Evolutionary conservation across 768 basidiomycete genomes (phyloP).

Genomic region (Coprinellus micaceus): DNA sequence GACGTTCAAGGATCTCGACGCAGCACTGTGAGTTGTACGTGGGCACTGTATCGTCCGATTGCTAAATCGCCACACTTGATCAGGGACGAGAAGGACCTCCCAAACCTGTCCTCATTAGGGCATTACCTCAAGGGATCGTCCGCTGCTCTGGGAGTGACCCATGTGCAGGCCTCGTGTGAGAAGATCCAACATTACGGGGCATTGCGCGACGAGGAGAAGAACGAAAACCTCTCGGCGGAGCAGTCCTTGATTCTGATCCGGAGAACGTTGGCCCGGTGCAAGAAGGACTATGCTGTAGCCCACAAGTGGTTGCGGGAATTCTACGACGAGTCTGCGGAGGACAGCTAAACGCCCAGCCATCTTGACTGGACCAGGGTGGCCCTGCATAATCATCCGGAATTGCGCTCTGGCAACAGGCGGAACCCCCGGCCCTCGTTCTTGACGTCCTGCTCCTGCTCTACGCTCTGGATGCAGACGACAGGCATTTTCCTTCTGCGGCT

Average conservation of each 20-base stretch:
- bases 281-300: conserved; percentile 66
- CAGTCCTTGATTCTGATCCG: conserved; percentile 60
- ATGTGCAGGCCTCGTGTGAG: conserved; percentile 84
- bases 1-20: conserved; percentile 79
- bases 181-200: conserved; percentile 87
- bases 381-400: background rate
- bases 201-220: conserved; percentile 52
- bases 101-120: conserved; percentile 66
- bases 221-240: conserved; percentile 35
- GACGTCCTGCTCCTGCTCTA: background rate
- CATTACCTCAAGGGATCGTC: conserved; percentile 98
- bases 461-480: background rate
- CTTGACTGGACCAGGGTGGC: background rate
- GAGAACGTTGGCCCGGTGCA: conserved; percentile 53
- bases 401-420: background rate
- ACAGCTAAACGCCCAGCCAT: background rate
- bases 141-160: conserved; percentile 81
- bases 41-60: too few species aligned
- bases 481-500: background rate
- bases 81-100: conserved; percentile 59
- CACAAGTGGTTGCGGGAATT: conserved; percentile 60
- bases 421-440: background rate
- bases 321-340: conserved; percentile 23
- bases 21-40: conserved; percentile 60
- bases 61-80: conserved; percentile 4